Base-by-base conservation (phyloP, 2,329 filamentous ascomycete species). In the Gliomastix tumulicola region DNA sequence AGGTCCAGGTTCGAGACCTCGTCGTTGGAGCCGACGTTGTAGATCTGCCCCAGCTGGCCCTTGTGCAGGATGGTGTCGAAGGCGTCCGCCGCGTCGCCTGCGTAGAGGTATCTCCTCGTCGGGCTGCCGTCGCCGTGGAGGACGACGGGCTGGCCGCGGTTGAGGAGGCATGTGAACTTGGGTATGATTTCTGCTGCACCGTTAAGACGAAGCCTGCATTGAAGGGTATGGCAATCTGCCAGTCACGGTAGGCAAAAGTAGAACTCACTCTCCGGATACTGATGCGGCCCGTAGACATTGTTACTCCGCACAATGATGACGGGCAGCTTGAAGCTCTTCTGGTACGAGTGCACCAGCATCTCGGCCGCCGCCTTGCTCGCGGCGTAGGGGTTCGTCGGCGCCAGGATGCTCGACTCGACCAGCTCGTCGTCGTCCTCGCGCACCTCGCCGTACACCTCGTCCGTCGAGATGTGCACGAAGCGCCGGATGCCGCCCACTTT, bases 151-250 rank as follows among this genome's bases (percentile, higher is more conserved):
- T 76, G 69, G 21, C 68, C 63, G 15, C 82, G 71, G 50, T 82
- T 75, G 13, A 89, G 68, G 20, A 89, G 68, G 54, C 79, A 84
- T 35, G 76, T 79, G 60, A 90, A 90, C 54, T 88, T 89, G 21
- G 85, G 83, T 37, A 90, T 90, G 43, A 90, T 84, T 65, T 90
- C 84, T 87, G 54, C n/a, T n/a, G n/a, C n/a, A n/a, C n/a, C n/a
- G n/a, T n/a, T n/a, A 27, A 27, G 23, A 9, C 23, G 10, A 10
- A 27, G n/a, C 23, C n/a, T 27, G 23, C 9, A 9, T 27, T 27
- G n/a, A n/a, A n/a, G n/a, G n/a, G n/a, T n/a, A n/a, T n/a, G n/a
- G n/a, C n/a, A n/a, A n/a, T n/a, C n/a, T n/a, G n/a, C n/a, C n/a
- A n/a, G n/a, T n/a, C n/a, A n/a, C n/a, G n/a, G n/a, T n/a, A n/a